Base-by-base conservation (phyloP, 1,284 basidiomycete genomes). In the Irpex lacteus region DNA sequence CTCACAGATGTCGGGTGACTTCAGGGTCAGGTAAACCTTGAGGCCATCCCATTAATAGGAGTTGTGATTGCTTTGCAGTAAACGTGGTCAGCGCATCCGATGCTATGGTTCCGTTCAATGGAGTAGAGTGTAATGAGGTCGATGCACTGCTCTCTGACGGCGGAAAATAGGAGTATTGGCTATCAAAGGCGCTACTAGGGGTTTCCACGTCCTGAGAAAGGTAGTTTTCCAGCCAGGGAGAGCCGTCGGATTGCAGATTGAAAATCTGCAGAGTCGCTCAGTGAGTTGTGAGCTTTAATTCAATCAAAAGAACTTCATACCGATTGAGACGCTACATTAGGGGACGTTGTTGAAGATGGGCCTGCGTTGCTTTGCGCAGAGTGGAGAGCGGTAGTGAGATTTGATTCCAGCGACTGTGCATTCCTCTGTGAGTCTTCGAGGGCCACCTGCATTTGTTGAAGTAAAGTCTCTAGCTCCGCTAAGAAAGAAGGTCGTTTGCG, bases 381-480 rank as follows among this genome's bases (percentile, higher is more conserved):
- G n/a, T 53, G 50, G 3, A 26, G n/a, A 53, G 50, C 18, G 9
- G 50, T 13, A 3, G 54, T 8, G 3, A 32, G 9, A 34, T 8
- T n/a, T 21, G 13, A 26, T 26, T 26, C 26, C 26, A 26, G 2
- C 26, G 38, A 19, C n/a, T 59, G 47, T 18, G 50, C 38, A 26
- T 18, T 52, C 15, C 34, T 49, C n/a, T 59, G 55, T 5, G 63
- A 62, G 13, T 32, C 38, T 3, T 63, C 58, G 1, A 65, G 47
- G 9, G 61, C 61, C 11, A 62, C 5, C 54, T 65, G 57, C 61
- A 65, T 65, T 44, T 65, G 58, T 9, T n/a, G 37, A 5, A 63
- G 61, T n/a, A 65, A 34, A 13, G 36, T 44, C 36, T 65, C 64
- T 18, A 65, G 47, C 44, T 65, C 64, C 58, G 21, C 64, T 65